Evolutionary conservation across 148 eudicot species (phyloP).

Genomic region (Persicaria maculosa): DNA sequence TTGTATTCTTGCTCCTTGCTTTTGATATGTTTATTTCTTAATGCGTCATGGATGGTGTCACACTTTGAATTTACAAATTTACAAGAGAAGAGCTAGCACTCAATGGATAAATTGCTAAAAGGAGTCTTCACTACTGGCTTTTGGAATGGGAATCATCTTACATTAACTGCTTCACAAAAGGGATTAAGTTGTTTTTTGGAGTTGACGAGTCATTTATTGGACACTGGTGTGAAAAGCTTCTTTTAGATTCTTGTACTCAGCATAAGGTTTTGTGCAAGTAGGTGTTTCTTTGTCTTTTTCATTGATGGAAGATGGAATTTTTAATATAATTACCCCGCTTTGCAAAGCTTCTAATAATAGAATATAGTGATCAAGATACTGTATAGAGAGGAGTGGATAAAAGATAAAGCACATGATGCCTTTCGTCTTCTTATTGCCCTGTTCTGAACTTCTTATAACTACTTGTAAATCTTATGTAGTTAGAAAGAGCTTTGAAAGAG

Average conservation of each 20-base stretch:
- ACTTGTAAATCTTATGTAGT: constrained; percentile 21
- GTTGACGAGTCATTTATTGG: too few species aligned
- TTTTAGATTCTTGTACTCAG: not conserved
- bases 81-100: not conserved
- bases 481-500: constrained; percentile 71
- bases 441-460: not conserved
- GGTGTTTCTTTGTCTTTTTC: not conserved
- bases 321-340: not conserved
- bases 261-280: not conserved
- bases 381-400: not conserved
- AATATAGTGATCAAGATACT: not conserved
- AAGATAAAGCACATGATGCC: not conserved
- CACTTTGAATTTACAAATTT: not conserved
- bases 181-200: too few species aligned
- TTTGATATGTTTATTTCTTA: not conserved
- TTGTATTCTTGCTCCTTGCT: not conserved
- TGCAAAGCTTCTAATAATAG: not conserved
- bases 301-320: not conserved
- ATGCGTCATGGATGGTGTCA: not conserved
- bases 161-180: not conserved
- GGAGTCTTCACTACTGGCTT: not conserved
- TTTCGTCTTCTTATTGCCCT: not conserved
- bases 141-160: not conserved
- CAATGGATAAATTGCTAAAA: not conserved
- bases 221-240: not conserved